Evolutionary conservation across 2,329 filamentous ascomycete species (phyloP), one percentile per base, ranked within the genome.

Genomic region (Curvularia hawaiiensis): DNA sequence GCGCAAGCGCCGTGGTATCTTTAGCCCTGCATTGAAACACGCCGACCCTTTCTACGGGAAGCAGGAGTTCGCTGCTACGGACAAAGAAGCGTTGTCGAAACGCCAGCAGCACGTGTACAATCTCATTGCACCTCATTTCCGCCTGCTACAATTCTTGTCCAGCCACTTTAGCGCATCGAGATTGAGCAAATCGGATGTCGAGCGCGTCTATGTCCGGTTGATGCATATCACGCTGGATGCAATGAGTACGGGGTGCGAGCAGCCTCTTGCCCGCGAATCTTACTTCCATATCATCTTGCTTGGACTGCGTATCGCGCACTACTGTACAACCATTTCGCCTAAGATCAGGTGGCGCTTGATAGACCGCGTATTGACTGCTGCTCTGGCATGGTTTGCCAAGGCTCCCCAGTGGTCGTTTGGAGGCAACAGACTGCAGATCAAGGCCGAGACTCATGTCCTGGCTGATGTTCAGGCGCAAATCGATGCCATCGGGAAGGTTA

Each of bases 111-210:
- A 85, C 28, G 88, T 92, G 2, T 91, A 96, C 68, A 90, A 95
- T 68, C 79, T 94, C 50, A 85, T 99, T 39, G 88, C 91, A 8
- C 95, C 95, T 4, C 95, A 99, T 75, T 87, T 91, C 52, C 88
- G 90, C 24, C 79, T 98, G 26, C 78, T 97, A 33, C 92, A 96
- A 62, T 97, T 98, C 74, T 85, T 99, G 59, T 88, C 86, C 58
- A 99, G 95, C 70, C 94, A 98, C 74, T 99, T 96, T 79, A 97
- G 92, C 73, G 92, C 96, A 2, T 93, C 90, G 12, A 86, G 93
- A n/a, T 82, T 97, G 26, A 89, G 91, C 26, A 97, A 89, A 65
- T 83, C 87, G 1, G 90, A 97, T 71, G 89, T 89, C 0, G 91
- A 97, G 67, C 85, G 86, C 58, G 84, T 93, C 4, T 97, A 97